Conservation (phyloP, 352 stramenopile genomes). For the Phytopythium aichiense region DNA sequence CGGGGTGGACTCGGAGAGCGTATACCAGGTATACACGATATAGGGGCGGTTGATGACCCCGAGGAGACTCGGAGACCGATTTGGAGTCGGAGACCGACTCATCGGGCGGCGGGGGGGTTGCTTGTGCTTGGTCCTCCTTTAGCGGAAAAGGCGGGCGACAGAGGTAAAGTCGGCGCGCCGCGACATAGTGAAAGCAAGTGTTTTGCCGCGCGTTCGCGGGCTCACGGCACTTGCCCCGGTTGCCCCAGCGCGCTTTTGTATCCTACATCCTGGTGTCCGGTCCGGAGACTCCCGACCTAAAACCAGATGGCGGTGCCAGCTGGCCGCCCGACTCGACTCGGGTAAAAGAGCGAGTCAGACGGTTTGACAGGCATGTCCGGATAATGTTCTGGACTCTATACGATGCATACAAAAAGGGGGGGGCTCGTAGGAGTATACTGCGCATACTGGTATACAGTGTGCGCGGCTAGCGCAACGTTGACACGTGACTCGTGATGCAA, state of each 20-base stretch:
- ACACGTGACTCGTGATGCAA: neutral
- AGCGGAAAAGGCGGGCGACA: constrained; percentile 1
- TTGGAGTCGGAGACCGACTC: neutral
- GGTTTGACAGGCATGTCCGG: neutral
- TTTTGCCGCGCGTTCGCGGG: neutral
- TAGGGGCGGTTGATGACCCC: no score
- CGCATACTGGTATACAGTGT: neutral
- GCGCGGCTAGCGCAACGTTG: neutral
- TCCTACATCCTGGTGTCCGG: constrained; percentile 2
- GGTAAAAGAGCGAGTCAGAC: neutral
- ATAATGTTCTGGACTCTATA: neutral
- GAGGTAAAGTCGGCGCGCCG: constrained; percentile 1
- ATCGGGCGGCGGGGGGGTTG: neutral
- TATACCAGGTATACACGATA: no score
- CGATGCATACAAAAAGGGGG: neutral
- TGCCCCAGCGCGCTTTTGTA: neutral
- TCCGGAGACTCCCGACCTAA: neutral
- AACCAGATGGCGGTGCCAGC: neutral
- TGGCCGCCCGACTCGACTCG: neutral
- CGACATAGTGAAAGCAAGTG: neutral
- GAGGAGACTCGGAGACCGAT: no score
- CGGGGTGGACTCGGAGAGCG: no score
- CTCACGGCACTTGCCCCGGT: neutral
- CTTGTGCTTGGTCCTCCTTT: neutral
- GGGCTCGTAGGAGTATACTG: neutral